Evolutionary conservation across 305 asterid species (phyloP), one percentile per base, ranked within the genome.

Genomic region (Fraxinus paxiana): DNA sequence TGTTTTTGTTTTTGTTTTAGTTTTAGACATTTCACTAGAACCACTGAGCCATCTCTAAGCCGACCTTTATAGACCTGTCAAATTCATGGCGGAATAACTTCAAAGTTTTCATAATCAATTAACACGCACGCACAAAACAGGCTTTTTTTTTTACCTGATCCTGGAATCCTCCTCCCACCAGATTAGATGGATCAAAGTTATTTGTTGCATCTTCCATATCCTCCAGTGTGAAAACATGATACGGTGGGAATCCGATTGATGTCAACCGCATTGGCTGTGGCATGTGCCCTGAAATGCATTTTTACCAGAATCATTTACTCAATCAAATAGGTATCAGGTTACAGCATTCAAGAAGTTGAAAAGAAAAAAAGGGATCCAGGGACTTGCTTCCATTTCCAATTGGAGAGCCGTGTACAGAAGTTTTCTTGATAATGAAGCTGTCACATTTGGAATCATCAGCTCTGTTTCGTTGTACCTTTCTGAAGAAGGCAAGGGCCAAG

Each of bases 161-260:
- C 84, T 92, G 97, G 15, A 93, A 85, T 59, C 94, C 97, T 86
- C 90, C 98, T 38, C 85, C 90, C 30, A 96, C 93, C 7, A 96
- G 89, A 89, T 90, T 92, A 63, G 95, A 85, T 10, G 95, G 85
- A 76, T 93, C 97, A 46, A 96, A 96, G 84, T 89, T 90, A 67
- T 89, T 88, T 10, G 99, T 96, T 6, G 98, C 99, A 1, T 92
- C 99, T 84, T 96, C 98, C 81, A 96, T 88, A 85, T 96, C 99
- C 83, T 96, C 99, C 15, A 92, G 83, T 15, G 98, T 88, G 92
- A 92, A 96, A 81, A 96, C 91, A 17, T 89, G 88, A 85, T 92
- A 96, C 26, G 97, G 94, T 37, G 99, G 99, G 77, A 96, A 89
- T 34, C 96, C 97, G 9, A 94, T 63, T 38, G 98, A 92, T 3